Conservation (phyloP, 2,329 filamentous ascomycete species). For the Cladobotryum mycophilum region DNA sequence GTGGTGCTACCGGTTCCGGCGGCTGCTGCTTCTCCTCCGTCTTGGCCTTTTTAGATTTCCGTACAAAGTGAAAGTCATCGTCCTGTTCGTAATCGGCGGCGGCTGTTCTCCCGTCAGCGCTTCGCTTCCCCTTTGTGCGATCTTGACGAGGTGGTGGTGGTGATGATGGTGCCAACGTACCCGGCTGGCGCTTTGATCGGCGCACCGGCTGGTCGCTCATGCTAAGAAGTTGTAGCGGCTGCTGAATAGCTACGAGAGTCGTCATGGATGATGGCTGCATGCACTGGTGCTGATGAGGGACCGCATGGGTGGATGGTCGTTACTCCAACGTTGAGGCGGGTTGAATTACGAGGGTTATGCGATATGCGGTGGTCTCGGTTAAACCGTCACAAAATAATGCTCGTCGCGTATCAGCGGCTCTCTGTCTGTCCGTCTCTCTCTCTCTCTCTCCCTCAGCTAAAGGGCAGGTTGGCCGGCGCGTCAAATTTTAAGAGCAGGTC, state of each 20-base stretch:
- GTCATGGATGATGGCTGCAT: slow-evolving; percentile 52
- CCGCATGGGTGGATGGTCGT: slow-evolving; percentile 21
- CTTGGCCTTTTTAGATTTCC: slow-evolving; percentile 60
- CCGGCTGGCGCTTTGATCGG: slow-evolving; percentile 56
- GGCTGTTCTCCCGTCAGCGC: slow-evolving; percentile 24
- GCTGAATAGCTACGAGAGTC: slow-evolving; percentile 59
- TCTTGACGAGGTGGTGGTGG: neutral
- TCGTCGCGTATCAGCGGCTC: slow-evolving; percentile 11
- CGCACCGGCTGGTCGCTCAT: slow-evolving; percentile 60
- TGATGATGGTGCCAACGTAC: slow-evolving; percentile 36
- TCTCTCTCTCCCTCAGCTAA: too few species aligned
- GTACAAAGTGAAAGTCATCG: slow-evolving; percentile 70
- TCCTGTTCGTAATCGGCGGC: slow-evolving; percentile 58
- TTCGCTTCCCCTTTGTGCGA: slow-evolving; percentile 1
- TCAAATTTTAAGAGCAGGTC: slow-evolving; percentile 3
- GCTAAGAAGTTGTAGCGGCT: slow-evolving; percentile 61
- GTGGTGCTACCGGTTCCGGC: neutral
- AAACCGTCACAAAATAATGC: neutral
- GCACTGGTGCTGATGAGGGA: slow-evolving; percentile 2
- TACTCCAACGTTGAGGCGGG: too few species aligned
- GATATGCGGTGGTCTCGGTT: too few species aligned
- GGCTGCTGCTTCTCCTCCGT: slow-evolving; percentile 41
- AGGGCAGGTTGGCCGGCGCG: slow-evolving; percentile 1
- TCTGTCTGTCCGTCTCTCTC: too few species aligned
- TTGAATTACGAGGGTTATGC: too few species aligned